Base-by-base conservation (phyloP, 768 basidiomycete species). In the Boletus patriciae region DNA sequence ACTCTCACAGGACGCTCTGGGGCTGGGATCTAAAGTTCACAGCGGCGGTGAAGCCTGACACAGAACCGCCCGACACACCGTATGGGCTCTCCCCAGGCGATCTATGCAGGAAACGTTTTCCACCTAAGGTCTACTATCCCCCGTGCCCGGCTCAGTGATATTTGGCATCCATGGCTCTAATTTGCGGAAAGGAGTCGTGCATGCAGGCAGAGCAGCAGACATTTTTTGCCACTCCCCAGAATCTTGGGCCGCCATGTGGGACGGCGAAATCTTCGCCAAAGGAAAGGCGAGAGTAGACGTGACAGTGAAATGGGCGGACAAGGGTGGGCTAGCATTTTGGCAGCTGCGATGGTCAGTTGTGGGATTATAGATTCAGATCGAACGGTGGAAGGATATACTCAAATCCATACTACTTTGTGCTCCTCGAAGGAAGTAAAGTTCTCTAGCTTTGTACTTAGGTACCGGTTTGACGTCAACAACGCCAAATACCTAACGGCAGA, bases 21-120 rank as follows among this genome's bases (percentile, higher is more conserved):
- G 27, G 42, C 52, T 42, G 57, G 21, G 63, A 64, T 23, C 9
- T 55, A 6, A 59, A 58, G 10, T 1, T 66, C 34, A n/a, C 52
- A 7, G 50, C 21, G 4, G 25, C 5, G n/a, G 12, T 31, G 21
- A 48, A 31, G 12, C 34, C 44, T 3, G 49, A 52, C 25, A 16
- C 7, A 8, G 43, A 52, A 47, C 50, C 45, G 3, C 38, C 57
- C n/a, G 36, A 6, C 1, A 38, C 27, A 38, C 27, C 18, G 2
- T 65, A 55, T 40, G 16, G 1, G 4, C 52, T 67, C 21, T 45
- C 29, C 73, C 78, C 0, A 86, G 83, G 79, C 71, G 9, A 80
- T 85, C 33, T 76, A 80, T 54, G 77, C 77, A 1, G 74, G 75
- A 6, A 69, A 76, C 8, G 70, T 85, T 57, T 83, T 85, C 62